phyloP scores from a whole-genome alignment of 2,329 filamentous ascomycete genomes.

The Claviceps sp. region DNA sequence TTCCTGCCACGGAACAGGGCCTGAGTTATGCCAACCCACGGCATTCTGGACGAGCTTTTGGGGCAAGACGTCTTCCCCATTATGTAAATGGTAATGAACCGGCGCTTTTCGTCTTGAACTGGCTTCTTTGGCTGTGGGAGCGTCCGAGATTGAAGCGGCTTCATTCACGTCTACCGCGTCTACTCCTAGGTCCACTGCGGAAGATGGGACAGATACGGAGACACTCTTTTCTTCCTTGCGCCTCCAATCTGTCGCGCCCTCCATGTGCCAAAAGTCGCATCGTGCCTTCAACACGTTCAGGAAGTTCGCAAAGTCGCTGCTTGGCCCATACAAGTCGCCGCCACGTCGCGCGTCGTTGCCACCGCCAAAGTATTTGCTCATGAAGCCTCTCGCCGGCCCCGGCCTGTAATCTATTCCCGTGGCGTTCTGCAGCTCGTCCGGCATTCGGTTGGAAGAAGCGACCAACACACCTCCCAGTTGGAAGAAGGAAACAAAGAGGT shows the following conservation, averaged over 20 bases:
- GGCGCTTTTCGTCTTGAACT: slow-evolving; percentile 13
- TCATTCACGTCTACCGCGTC: not conserved
- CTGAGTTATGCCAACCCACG: slow-evolving; percentile 11
- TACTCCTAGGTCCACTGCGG: not conserved
- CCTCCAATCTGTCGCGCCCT: slow-evolving; percentile 59
- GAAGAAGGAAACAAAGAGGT: slow-evolving; percentile 68
- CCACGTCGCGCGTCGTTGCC: slow-evolving; percentile 13
- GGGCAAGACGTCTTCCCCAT: slow-evolving; percentile 16
- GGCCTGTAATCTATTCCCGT: slow-evolving; percentile 54
- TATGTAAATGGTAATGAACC: slow-evolving; percentile 16
- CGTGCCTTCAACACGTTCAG: slow-evolving; percentile 62
- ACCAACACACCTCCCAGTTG: slow-evolving; percentile 69
- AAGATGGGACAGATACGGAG: not conserved
- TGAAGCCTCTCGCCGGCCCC: slow-evolving; percentile 37
- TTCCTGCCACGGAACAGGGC: slow-evolving; percentile 26
- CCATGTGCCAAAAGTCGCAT: slow-evolving; percentile 78
- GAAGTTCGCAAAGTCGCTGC: slow-evolving; percentile 64
- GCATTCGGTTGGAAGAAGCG: slow-evolving; percentile 72
- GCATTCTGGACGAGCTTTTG: slow-evolving; percentile 10
- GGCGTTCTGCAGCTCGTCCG: slow-evolving; percentile 66
- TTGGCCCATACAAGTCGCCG: slow-evolving; percentile 43
- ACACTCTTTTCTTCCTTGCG: slow-evolving; percentile 31
- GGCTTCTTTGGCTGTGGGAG: not conserved
- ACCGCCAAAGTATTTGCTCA: slow-evolving; percentile 34
- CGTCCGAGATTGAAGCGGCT: not conserved